Conservation (phyloP, 495 filamentous ascomycete species). For the Neurospora sp. region DNA sequence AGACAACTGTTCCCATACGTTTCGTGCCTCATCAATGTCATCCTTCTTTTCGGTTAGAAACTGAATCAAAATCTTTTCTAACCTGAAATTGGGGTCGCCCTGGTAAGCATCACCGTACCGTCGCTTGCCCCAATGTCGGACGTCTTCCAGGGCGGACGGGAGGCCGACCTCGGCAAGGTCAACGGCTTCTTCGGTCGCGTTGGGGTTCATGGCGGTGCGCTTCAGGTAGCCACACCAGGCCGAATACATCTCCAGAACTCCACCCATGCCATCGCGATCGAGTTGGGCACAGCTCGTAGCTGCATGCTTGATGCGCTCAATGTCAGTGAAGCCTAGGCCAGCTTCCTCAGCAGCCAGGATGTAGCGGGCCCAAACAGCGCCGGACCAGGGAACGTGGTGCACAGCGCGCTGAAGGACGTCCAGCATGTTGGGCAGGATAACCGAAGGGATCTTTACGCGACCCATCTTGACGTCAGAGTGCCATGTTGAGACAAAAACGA, state of each 20-base stretch:
- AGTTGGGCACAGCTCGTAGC: slow-evolving; percentile 76
- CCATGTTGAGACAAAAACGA: slow-evolving; percentile 52
- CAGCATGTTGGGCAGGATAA: slow-evolving; percentile 33
- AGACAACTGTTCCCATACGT: slow-evolving; percentile 63
- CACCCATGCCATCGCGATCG: slow-evolving; percentile 61
- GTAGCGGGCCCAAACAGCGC: slow-evolving; percentile 80
- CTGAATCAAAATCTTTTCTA: slow-evolving; percentile 87
- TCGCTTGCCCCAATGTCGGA: slow-evolving; percentile 64
- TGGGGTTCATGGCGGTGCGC: slow-evolving; percentile 63
- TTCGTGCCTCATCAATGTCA: slow-evolving; percentile 51
- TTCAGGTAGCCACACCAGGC: slow-evolving; percentile 91
- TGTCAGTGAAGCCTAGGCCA: slow-evolving; percentile 59
- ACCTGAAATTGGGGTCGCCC: slow-evolving; percentile 75
- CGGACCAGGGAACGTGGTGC: slow-evolving; percentile 85
- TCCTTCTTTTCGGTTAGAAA: slow-evolving; percentile 68
- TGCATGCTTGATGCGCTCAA: slow-evolving; percentile 82
- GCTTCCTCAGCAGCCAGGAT: slow-evolving; percentile 73
- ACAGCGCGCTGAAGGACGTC: slow-evolving; percentile 59
- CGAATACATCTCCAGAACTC: slow-evolving; percentile 77
- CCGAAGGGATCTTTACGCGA: slow-evolving; percentile 19
- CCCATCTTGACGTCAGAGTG: slow-evolving; percentile 25
- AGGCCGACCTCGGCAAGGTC: slow-evolving; percentile 89
- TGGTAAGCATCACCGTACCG: slow-evolving; percentile 63
- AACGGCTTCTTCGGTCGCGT: slow-evolving; percentile 75
- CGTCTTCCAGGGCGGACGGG: slow-evolving; percentile 70